Evolutionary conservation across 805 yeast genomes (phyloP).

Genomic region (Hanseniaspora hatyaiensis): DNA sequence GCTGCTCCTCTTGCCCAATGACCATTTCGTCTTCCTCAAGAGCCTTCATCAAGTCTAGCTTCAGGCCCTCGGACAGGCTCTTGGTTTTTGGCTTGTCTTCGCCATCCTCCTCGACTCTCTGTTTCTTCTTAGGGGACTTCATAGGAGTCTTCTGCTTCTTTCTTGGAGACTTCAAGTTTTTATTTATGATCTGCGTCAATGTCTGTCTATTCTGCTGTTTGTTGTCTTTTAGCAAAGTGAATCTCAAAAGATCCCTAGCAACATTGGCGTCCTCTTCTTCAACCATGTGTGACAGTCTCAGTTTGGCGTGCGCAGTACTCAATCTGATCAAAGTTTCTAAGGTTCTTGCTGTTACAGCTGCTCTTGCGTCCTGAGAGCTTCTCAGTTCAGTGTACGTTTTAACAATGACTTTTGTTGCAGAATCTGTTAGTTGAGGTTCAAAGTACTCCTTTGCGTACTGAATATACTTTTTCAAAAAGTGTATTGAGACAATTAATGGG

Average conservation of each 20-base stretch:
- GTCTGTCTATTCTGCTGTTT: slow-evolving; percentile 21
- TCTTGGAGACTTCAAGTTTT: slow-evolving; percentile 22
- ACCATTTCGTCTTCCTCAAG: slow-evolving; percentile 3
- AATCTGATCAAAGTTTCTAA: slow-evolving; percentile 86
- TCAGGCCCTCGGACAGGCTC: not conserved
- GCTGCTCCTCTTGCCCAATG: not conserved
- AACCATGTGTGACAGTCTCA: slow-evolving; percentile 68
- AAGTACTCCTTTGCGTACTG: slow-evolving; percentile 88
- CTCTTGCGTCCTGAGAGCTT: slow-evolving; percentile 89
- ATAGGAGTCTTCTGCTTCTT: slow-evolving; percentile 22
- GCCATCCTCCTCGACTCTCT: slow-evolving; percentile 12
- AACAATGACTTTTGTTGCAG: slow-evolving; percentile 72
- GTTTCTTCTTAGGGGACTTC: slow-evolving; percentile 30
- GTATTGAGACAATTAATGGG: slow-evolving; percentile 53
- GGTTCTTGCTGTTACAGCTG: slow-evolving; percentile 80
- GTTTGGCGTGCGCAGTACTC: slow-evolving; percentile 92
- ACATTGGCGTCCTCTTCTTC: slow-evolving; percentile 68
- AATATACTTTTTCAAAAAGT: slow-evolving; percentile 80
- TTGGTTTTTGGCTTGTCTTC: not conserved
- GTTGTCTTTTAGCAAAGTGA: slow-evolving; percentile 50
- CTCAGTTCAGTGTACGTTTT: slow-evolving; percentile 69
- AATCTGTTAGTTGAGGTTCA: slow-evolving; percentile 64
- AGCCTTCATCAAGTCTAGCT: not conserved
- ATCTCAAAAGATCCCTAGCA: slow-evolving; percentile 76
- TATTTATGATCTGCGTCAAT: slow-evolving; percentile 17